Conservation (phyloP, 495 filamentous ascomycete genomes). For the Baudoinia panamericana region DNA sequence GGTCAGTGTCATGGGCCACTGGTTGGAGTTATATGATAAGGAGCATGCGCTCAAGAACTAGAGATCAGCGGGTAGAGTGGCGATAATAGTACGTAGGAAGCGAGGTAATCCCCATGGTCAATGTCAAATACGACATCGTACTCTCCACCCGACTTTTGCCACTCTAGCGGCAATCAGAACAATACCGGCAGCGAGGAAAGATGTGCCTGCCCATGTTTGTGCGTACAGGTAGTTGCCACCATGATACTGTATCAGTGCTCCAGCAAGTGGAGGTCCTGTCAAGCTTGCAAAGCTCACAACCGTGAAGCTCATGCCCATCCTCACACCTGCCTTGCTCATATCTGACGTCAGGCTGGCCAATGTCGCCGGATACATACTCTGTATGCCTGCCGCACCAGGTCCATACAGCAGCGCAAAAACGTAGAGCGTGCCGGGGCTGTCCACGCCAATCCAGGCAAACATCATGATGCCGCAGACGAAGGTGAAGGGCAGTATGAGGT, state of each 20-base stretch:
- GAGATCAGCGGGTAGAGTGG: too few relatives aligned
- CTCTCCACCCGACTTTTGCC: conserved; percentile 21
- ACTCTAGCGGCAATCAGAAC: conserved; percentile 20
- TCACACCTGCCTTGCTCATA: conserved; percentile 23
- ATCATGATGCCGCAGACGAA: conserved; percentile 23
- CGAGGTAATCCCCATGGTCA: too few relatives aligned
- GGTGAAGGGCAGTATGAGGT: conserved; percentile 25
- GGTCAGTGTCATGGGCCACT: not conserved
- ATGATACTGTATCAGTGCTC: conserved; percentile 25
- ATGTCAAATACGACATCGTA: conserved; percentile 16
- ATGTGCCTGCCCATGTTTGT: conserved; percentile 26
- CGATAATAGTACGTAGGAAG: too few relatives aligned
- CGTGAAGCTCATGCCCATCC: conserved; percentile 29
- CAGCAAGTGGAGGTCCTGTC: conserved; percentile 27
- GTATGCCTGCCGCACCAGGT: conserved; percentile 22
- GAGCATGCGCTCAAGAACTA: too few relatives aligned
- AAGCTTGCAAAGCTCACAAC: conserved; percentile 25
- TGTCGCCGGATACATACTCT: conserved; percentile 26
- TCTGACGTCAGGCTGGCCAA: conserved; percentile 27
- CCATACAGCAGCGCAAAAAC: conserved; percentile 26
- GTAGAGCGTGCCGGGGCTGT: conserved; percentile 17
- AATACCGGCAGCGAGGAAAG: conserved; percentile 19
- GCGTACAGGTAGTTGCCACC: conserved; percentile 26
- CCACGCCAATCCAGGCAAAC: conserved; percentile 25
- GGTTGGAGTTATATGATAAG: conserved; percentile 1